phyloP scores from a whole-genome alignment of 805 yeast genomes.

The Sugiyamaella valdiviana region DNA sequence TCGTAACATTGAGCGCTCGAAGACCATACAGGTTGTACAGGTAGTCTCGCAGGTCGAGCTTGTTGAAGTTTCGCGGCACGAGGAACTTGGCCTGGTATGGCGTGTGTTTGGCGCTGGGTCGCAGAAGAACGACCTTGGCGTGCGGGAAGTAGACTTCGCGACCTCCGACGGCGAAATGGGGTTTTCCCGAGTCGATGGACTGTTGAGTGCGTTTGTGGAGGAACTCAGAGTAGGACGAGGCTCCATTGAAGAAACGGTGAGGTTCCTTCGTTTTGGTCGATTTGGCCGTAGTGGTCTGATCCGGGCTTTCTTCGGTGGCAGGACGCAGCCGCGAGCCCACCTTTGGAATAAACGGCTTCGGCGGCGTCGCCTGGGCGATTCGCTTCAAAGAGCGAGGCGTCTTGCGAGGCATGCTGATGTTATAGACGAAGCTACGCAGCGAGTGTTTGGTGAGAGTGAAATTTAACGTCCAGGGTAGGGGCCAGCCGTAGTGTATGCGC shows the following conservation, averaged over 20 bases:
- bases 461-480: background rate
- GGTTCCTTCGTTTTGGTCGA: background rate
- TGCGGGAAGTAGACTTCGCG: conserved; percentile 75
- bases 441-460: background rate
- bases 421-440: background rate
- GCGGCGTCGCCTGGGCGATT: conserved; percentile 17
- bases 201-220: conserved; percentile 4
- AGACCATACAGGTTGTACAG: conserved; percentile 84
- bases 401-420: conserved; percentile 11
- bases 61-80: conserved; percentile 91
- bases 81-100: conserved; percentile 96
- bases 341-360: conserved; percentile 18
- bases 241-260: background rate
- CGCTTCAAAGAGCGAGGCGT: conserved; percentile 10
- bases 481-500: no score
- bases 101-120: conserved; percentile 94
- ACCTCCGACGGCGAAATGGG: conserved; percentile 81
- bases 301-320: background rate
- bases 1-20: conserved; percentile 81
- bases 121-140: conserved; percentile 69
- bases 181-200: conserved; percentile 39
- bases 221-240: background rate
- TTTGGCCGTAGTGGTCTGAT: background rate
- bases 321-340: background rate
- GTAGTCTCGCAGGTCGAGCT: conserved; percentile 90